These are phyloP conservation scores for Dendrothele bispora DNA, from an alignment of 768 basidiomycete species.

Conservation along the genomic window DNA sequence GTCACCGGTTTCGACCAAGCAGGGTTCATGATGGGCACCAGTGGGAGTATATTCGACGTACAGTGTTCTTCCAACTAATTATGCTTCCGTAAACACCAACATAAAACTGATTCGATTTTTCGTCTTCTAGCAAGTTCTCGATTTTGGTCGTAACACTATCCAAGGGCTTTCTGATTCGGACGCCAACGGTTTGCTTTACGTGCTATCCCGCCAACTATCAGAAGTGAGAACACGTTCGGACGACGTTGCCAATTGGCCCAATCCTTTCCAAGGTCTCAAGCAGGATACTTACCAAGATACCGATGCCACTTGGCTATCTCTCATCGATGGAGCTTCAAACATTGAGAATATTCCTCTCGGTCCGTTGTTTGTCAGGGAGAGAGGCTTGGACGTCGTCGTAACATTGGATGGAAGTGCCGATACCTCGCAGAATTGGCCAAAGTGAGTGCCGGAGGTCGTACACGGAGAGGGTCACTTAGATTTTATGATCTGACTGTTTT, in stretches of 20 bases:
- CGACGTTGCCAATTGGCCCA: slow-evolving; percentile 72
- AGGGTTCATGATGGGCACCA: slow-evolving; percentile 74
- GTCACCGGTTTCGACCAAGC: slow-evolving; percentile 75
- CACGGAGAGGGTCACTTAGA: slow-evolving; percentile 55
- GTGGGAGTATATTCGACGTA: slow-evolving; percentile 72
- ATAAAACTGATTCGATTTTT: slow-evolving; percentile 58
- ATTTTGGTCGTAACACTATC: slow-evolving; percentile 44
- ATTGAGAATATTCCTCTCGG: slow-evolving; percentile 70
- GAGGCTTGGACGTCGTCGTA: slow-evolving; percentile 73
- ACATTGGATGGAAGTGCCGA: slow-evolving; percentile 71
- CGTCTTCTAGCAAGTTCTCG: slow-evolving; percentile 58
- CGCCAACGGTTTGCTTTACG: slow-evolving; percentile 42
- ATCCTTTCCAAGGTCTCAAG: slow-evolving; percentile 54
- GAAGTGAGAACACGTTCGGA: slow-evolving; percentile 54
- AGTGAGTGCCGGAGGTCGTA: slow-evolving; percentile 50
- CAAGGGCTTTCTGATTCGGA: slow-evolving; percentile 38
- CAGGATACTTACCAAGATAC: slow-evolving; percentile 53
- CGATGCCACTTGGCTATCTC: slow-evolving; percentile 50
- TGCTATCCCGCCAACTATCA: slow-evolving; percentile 46
- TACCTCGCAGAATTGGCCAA: slow-evolving; percentile 60
- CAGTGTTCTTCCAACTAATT: slow-evolving; percentile 13
- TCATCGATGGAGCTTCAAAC: slow-evolving; percentile 77
- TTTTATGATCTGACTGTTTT: background rate
- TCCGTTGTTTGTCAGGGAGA: slow-evolving; percentile 66
- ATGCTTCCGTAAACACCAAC: background rate